A percentile compares a stretch with the other conserved stretches of the same genome.
phyloP scores from a whole-genome alignment of 495 filamentous ascomycete genomes.

The Pseudoneurospora amorphoporcata region DNA sequence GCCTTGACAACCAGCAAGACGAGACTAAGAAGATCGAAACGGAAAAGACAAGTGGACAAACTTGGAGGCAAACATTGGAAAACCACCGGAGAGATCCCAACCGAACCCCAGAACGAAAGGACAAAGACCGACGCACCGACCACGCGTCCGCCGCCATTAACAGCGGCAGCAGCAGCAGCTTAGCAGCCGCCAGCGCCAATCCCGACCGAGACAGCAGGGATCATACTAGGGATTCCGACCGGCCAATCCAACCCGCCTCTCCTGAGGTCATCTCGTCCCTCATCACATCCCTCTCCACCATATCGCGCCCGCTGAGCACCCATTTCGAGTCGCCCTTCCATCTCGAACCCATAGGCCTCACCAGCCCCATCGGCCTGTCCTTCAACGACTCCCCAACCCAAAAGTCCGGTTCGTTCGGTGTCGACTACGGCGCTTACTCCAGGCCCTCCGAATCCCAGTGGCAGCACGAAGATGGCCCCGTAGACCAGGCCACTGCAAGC shows the following conservation, averaged over 20 bases:
- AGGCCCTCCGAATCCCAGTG: conserved; percentile 33
- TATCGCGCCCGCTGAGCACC: conserved; percentile 62
- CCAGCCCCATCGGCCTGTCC: conserved; percentile 34
- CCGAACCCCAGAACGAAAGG: conserved; percentile 22
- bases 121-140: conserved; percentile 7
- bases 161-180: not conserved
- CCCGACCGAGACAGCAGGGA: conserved; percentile 21
- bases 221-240: not conserved
- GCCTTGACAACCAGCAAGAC: not conserved
- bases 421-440: conserved; percentile 57
- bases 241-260: conserved; percentile 52
- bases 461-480: conserved; percentile 50
- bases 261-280: conserved; percentile 90
- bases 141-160: not conserved
- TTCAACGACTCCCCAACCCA: conserved; percentile 34
- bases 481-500: conserved; percentile 56
- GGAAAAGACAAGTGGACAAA: not conserved
- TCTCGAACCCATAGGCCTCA: conserved; percentile 18
- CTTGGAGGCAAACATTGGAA: not conserved
- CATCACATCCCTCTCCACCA: conserved; percentile 82
- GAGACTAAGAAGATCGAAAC: not conserved
- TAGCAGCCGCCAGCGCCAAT: conserved; percentile 15
- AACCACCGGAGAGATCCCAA: not conserved
- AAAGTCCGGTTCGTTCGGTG: conserved; percentile 46
- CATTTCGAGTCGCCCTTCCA: conserved; percentile 51